Conservation (phyloP, 1,284 basidiomycete genomes). For the Moniliella sp. region DNA sequence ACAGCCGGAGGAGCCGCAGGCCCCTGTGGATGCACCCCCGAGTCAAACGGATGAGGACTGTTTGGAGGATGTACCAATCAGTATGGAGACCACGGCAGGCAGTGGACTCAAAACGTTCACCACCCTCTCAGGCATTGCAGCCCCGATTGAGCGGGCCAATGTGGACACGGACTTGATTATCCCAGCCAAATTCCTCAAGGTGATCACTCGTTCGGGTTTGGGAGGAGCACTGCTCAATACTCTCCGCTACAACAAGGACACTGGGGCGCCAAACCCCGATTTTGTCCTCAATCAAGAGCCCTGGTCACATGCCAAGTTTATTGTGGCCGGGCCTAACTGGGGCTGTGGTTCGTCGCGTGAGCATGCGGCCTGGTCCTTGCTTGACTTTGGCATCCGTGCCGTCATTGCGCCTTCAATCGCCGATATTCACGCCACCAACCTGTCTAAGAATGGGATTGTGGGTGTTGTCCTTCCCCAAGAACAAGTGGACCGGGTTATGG, state of each 20-base stretch:
- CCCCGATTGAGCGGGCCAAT: conserved; percentile 25
- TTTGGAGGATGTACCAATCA: not conserved
- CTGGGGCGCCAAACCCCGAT: conserved; percentile 12
- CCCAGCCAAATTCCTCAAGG: conserved; percentile 31
- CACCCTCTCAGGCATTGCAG: conserved; percentile 23
- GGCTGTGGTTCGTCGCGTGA: conserved; percentile 28
- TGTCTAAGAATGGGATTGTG: conserved; percentile 27
- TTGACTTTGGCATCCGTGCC: conserved; percentile 27
- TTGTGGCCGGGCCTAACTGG: conserved; percentile 25
- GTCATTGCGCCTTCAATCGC: conserved; percentile 24
- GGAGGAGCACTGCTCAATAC: conserved; percentile 27
- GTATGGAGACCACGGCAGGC: conserved; percentile 4
- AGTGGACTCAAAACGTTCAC: conserved; percentile 26
- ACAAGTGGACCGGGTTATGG: conserved; percentile 12
- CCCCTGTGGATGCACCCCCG: conserved; percentile 9
- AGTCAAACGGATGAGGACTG: not conserved
- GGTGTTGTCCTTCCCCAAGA: conserved; percentile 13
- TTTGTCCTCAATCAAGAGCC: conserved; percentile 27
- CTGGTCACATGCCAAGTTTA: conserved; percentile 16
- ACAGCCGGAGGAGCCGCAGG: conserved; percentile 7
- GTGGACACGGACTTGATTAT: conserved; percentile 33
- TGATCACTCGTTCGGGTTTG: conserved; percentile 29
- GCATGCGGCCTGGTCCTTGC: conserved; percentile 28
- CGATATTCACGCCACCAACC: conserved; percentile 28
- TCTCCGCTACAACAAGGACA: conserved; percentile 23